These are phyloP conservation scores for Krasilnikovozyma curviuscula DNA, from an alignment of 768 basidiomycete genomes.

Conservation along the genomic window DNA sequence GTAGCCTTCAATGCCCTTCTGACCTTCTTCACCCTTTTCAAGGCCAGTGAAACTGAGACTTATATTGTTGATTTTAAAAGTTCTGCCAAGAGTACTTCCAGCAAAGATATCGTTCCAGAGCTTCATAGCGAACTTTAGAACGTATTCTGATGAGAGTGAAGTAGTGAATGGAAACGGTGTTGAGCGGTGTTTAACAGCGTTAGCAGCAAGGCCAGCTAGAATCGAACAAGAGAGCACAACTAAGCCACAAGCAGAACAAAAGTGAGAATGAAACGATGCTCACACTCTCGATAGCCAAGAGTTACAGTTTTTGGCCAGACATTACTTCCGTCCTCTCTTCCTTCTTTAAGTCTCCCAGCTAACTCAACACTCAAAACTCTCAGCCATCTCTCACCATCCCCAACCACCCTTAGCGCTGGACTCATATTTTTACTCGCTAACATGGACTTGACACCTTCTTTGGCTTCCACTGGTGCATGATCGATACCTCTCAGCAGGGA, in stretches of 20 bases:
- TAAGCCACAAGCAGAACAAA: background rate
- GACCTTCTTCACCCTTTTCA: slow-evolving; percentile 53
- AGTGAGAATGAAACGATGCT: background rate
- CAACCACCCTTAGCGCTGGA: slow-evolving; percentile 47
- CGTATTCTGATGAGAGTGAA: slow-evolving; percentile 52
- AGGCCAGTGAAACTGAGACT: slow-evolving; percentile 59
- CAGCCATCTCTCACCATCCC: slow-evolving; percentile 77
- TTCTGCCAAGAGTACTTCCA: slow-evolving; percentile 18
- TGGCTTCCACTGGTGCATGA: slow-evolving; percentile 52
- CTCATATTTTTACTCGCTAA: slow-evolving; percentile 86
- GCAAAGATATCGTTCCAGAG: slow-evolving; percentile 78
- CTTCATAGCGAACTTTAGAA: slow-evolving; percentile 54
- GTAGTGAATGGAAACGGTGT: slow-evolving; percentile 60
- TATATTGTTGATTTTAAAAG: slow-evolving; percentile 52
- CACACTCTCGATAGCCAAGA: slow-evolving; percentile 54
- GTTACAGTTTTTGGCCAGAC: slow-evolving; percentile 87
- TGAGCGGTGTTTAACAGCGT: background rate
- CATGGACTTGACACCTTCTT: slow-evolving; percentile 73
- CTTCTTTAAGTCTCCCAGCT: slow-evolving; percentile 62
- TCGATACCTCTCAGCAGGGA: background rate
- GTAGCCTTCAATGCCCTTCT: slow-evolving; percentile 74
- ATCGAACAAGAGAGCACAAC: background rate
- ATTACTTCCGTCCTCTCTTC: slow-evolving; percentile 33
- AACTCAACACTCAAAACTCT: slow-evolving; percentile 79
- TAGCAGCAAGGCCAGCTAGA: background rate